A percentile compares a stretch with the other conserved stretches of the same genome.
Conservation (phyloP, 192 early-diverging fungal species). For the Helicostylum pulchrum region DNA sequence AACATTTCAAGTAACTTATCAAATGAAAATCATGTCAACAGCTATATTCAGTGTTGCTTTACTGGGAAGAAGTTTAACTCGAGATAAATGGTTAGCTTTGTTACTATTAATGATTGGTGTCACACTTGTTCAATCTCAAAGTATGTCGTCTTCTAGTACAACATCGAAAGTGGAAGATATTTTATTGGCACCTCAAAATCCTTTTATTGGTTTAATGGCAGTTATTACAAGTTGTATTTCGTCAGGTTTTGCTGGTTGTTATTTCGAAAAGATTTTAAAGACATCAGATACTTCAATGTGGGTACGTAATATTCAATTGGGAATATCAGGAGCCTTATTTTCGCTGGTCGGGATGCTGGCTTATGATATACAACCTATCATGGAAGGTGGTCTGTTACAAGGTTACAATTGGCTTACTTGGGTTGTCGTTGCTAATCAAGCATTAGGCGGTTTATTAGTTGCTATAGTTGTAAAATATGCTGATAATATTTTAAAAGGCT, state of each 20-base stretch:
- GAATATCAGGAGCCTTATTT: constrained; percentile 57
- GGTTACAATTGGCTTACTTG: constrained; percentile 74
- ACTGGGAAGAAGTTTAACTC: constrained; percentile 58
- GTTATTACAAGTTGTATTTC: constrained; percentile 73
- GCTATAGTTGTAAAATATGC: constrained; percentile 88
- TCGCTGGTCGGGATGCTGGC: constrained; percentile 63
- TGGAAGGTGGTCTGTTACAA: constrained; percentile 68
- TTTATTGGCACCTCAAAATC: constrained; percentile 36
- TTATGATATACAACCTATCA: constrained; percentile 58
- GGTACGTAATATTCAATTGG: constrained; percentile 80
- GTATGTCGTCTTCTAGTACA: constrained; percentile 20
- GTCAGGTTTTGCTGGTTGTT: constrained; percentile 84
- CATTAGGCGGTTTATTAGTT: constrained; percentile 82
- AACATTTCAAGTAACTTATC: constrained; percentile 88
- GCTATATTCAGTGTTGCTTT: constrained; percentile 79
- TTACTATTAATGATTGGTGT: constrained; percentile 76
- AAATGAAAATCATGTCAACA: constrained; percentile 87
- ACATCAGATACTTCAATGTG: constrained; percentile 72
- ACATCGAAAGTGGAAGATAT: not conserved
- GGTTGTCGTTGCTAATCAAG: constrained; percentile 74
- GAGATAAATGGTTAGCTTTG: constrained; percentile 69
- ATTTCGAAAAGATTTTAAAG: constrained; percentile 89
- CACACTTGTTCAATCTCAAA: constrained; percentile 74
- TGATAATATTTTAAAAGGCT: constrained; percentile 90
- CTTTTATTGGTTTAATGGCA: constrained; percentile 63